phyloP scores from a whole-genome alignment of 345 rosid genomes.

The Balakata baccata region DNA sequence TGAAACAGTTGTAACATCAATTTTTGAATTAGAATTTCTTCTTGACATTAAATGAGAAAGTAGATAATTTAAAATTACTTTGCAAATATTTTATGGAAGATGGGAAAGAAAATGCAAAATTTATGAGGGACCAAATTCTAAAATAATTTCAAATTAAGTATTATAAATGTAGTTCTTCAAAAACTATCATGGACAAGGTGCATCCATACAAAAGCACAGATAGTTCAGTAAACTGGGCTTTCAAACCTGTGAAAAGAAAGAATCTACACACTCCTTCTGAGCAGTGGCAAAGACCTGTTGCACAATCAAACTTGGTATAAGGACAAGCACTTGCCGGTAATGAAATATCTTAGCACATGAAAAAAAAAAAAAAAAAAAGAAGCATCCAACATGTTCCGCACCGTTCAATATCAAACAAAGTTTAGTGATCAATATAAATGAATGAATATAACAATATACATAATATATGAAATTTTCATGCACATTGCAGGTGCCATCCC shows the following conservation, averaged over 20 bases:
- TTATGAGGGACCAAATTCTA: too few species aligned
- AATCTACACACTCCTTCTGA: conserved; percentile 88
- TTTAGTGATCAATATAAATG: neutral
- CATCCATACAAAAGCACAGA: neutral
- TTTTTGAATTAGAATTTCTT: too few species aligned
- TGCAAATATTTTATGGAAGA: too few species aligned
- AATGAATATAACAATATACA: neutral
- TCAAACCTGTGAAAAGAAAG: conserved; percentile 88
- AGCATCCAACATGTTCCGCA: neutral
- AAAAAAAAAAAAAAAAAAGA: too few species aligned
- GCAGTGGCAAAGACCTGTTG: conserved; percentile 82
- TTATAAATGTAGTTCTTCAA: too few species aligned
- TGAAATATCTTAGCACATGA: conserved; percentile 9
- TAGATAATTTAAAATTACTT: too few species aligned
- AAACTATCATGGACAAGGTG: too few species aligned
- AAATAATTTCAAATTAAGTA: too few species aligned
- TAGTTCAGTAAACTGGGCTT: conserved; percentile 1
- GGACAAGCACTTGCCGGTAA: neutral
- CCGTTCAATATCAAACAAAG: neutral
- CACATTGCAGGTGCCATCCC: neutral
- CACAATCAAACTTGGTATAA: conserved; percentile 15
- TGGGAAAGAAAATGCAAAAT: too few species aligned
- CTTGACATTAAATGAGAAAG: too few species aligned
- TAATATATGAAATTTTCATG: neutral
- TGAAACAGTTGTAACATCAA: too few species aligned